These are phyloP conservation scores for Phytopythium litorale DNA, from an alignment of 352 stramenopile genomes.

Conservation along the genomic window DNA sequence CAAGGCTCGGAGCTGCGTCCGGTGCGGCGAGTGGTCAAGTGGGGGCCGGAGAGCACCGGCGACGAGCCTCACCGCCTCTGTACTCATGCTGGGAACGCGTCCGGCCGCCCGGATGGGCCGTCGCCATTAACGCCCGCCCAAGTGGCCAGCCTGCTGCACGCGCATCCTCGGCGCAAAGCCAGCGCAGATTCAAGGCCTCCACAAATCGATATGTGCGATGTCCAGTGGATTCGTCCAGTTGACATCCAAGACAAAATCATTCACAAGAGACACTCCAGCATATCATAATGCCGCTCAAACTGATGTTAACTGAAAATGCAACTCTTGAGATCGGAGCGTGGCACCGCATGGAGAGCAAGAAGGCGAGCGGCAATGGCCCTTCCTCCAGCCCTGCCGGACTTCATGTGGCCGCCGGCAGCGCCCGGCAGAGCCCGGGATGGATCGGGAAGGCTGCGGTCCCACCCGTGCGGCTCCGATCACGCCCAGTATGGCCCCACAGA, in stretches of 20 bases:
- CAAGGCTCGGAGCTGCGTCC: not conserved
- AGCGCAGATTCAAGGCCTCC: not conserved
- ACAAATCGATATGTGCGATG: not conserved
- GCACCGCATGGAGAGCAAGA: slow-evolving; percentile 3
- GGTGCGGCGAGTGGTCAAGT: slow-evolving; percentile 1
- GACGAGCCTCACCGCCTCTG: not conserved
- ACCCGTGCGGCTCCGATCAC: not conserved
- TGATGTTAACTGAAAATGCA: not conserved
- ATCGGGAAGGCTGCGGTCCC: not conserved
- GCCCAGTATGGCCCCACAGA: no score
- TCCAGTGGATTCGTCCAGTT: no score
- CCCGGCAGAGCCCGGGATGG: not conserved
- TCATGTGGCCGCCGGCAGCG: not conserved
- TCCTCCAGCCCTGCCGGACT: not conserved
- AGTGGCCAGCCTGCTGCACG: not conserved
- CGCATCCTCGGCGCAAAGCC: not conserved
- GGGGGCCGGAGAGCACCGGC: not conserved
- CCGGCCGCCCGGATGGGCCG: not conserved
- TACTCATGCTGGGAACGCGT: not conserved
- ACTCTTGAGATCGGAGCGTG: slow-evolving; percentile 3
- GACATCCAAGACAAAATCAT: no score
- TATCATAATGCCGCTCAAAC: no score
- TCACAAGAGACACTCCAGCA: not conserved
- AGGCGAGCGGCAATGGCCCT: not conserved
- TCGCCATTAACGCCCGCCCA: not conserved